phyloP scores from a whole-genome alignment of 495 filamentous ascomycete genomes.

The Halenospora varia region DNA sequence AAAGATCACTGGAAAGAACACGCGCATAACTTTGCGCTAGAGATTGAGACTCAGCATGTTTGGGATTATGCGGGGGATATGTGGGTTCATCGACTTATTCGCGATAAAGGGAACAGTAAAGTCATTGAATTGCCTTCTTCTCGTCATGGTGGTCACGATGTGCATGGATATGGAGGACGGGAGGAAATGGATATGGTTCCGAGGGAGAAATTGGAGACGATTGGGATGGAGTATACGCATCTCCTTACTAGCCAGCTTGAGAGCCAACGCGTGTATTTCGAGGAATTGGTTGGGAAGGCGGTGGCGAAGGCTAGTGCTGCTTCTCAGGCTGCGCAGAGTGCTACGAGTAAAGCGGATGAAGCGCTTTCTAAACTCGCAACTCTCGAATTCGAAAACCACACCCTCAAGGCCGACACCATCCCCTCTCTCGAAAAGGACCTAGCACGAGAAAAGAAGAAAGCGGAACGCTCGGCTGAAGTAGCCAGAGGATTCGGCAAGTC shows the following conservation, averaged over 20 bases:
- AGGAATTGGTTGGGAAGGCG: slow-evolving; percentile 86
- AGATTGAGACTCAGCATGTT: slow-evolving; percentile 86
- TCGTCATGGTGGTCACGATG: too few relatives aligned
- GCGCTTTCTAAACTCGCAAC: slow-evolving; percentile 47
- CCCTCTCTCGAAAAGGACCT: slow-evolving; percentile 66
- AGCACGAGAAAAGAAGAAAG: slow-evolving; percentile 60
- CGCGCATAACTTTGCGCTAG: slow-evolving; percentile 85
- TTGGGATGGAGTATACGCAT: slow-evolving; percentile 91
- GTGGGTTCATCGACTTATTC: slow-evolving; percentile 93
- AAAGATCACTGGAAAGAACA: slow-evolving; percentile 91
- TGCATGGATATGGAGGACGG: slow-evolving; percentile 10
- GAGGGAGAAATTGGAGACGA: slow-evolving; percentile 84
- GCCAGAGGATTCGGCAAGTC: slow-evolving; percentile 72
- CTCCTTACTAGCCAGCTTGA: slow-evolving; percentile 89
- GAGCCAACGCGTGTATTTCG: slow-evolving; percentile 87
- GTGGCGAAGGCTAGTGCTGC: slow-evolving; percentile 86
- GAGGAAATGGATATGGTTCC: slow-evolving; percentile 69
- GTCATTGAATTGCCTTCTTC: slow-evolving; percentile 71
- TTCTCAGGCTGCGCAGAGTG: slow-evolving; percentile 57
- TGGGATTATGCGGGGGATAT: slow-evolving; percentile 96
- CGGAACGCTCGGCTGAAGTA: slow-evolving; percentile 67
- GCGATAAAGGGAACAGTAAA: slow-evolving; percentile 87
- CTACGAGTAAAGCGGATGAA: slow-evolving; percentile 47
- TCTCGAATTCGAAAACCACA: slow-evolving; percentile 52
- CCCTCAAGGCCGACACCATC: slow-evolving; percentile 54